Conservation (phyloP, 2,329 filamentous ascomycete genomes). For the Colletotrichum sp. region DNA sequence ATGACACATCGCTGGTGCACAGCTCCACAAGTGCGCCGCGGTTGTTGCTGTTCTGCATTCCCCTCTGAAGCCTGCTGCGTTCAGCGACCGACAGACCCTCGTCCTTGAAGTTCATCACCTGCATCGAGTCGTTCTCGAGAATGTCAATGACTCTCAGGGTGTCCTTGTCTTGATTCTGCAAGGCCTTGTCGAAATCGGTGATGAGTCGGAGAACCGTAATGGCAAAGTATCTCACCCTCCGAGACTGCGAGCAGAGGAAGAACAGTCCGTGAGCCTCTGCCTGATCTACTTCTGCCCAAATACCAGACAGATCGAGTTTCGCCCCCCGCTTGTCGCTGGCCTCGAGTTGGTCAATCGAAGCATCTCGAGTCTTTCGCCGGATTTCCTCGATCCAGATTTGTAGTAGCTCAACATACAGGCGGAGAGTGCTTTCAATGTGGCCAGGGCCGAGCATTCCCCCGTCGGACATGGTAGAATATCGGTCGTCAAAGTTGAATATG, state of each 20-base stretch:
- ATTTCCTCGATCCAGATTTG: constrained; percentile 99
- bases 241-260: constrained; percentile 95
- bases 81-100: constrained; percentile 92
- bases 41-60: constrained; percentile 82
- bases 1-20: constrained; percentile 93
- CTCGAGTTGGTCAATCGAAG: constrained; percentile 68
- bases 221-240: constrained; percentile 86
- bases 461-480: constrained; percentile 97
- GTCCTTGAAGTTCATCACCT: constrained; percentile 90
- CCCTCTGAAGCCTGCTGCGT: constrained; percentile 87
- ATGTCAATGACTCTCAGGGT: constrained; percentile 84
- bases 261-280: constrained; percentile 96
- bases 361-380: constrained; percentile 80
- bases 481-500: constrained; percentile 98
- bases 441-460: constrained; percentile 93
- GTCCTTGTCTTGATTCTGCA: constrained; percentile 70
- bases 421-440: constrained; percentile 93
- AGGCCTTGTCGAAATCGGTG: constrained; percentile 88
- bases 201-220: constrained; percentile 92
- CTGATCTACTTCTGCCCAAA: constrained; percentile 94
- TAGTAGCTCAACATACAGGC: constrained; percentile 90
- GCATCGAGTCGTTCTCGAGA: constrained; percentile 85
- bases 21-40: constrained; percentile 90
- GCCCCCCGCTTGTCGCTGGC: constrained; percentile 74
- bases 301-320: constrained; percentile 83